Conservation (phyloP, 768 basidiomycete species). For the Collybiopsis confluens region DNA sequence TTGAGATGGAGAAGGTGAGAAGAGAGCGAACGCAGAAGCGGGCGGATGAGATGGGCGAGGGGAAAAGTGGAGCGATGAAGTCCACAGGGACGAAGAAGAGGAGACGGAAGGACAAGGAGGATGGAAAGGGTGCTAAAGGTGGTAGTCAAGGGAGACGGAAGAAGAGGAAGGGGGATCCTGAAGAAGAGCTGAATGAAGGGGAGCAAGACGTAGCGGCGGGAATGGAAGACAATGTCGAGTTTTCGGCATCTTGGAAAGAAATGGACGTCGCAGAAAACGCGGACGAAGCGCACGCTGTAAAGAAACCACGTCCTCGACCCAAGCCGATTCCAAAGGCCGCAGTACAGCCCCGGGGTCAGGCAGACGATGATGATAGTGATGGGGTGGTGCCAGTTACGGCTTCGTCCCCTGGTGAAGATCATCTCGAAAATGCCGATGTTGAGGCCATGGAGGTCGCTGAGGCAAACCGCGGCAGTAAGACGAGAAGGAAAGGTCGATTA, state of each 20-base stretch:
- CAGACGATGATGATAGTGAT: neutral
- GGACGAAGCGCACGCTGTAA: neutral
- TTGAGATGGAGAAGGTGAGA: conserved; percentile 64
- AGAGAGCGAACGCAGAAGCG: conserved; percentile 50
- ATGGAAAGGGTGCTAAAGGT: conserved; percentile 21
- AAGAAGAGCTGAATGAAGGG: conserved; percentile 14
- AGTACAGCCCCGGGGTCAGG: neutral
- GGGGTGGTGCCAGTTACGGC: neutral
- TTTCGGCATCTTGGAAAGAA: conserved; percentile 12
- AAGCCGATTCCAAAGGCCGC: conserved; percentile 29
- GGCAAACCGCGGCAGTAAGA: neutral
- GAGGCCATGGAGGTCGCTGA: neutral
- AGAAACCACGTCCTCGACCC: conserved; percentile 33
- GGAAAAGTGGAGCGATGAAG: conserved; percentile 51
- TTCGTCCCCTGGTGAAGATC: too few relatives aligned
- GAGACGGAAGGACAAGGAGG: too few relatives aligned
- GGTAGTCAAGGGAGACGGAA: conserved; percentile 13
- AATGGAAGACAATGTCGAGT: conserved; percentile 16
- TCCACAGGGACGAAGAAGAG: conserved; percentile 45
- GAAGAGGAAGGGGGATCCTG: conserved; percentile 27
- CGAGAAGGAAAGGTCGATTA: conserved; percentile 10
- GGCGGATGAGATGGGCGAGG: conserved; percentile 37
- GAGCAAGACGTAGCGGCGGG: conserved; percentile 13
- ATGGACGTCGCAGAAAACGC: conserved; percentile 18
- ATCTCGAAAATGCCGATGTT: neutral